Evolutionary conservation across 2,329 filamentous ascomycete species (phyloP).

Genomic region (Clonostachys solani): DNA sequence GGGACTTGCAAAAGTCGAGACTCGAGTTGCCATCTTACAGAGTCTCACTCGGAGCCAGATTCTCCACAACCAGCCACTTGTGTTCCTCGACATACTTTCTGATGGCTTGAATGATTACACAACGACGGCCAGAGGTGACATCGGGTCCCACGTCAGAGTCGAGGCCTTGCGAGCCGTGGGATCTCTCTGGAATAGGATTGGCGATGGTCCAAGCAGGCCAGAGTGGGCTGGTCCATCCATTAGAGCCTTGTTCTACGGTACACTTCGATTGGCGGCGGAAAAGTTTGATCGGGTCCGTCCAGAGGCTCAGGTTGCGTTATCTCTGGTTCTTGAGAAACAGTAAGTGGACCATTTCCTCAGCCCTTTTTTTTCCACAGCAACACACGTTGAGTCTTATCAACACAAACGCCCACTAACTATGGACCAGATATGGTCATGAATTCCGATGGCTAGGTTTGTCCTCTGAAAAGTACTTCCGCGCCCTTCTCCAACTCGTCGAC

Average conservation of each 20-base stretch:
- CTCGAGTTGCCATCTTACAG: conserved; percentile 49
- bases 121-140: conserved; percentile 81
- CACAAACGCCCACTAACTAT: conserved; percentile 12
- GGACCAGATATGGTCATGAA: conserved; percentile 20
- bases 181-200: conserved; percentile 47
- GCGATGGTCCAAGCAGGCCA: conserved; percentile 7
- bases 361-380: background rate
- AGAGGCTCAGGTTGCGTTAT: conserved; percentile 54
- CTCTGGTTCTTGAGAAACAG: conserved; percentile 31
- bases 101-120: conserved; percentile 83
- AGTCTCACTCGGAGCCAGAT: conserved; percentile 44
- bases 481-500: conserved; percentile 43
- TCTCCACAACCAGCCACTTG: conserved; percentile 29
- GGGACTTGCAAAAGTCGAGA: conserved; percentile 36
- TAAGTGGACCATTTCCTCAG: background rate
- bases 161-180: conserved; percentile 76
- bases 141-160: conserved; percentile 80
- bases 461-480: conserved; percentile 54
- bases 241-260: conserved; percentile 37
- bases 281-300: conserved; percentile 84
- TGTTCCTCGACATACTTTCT: conserved; percentile 40
- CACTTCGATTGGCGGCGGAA: conserved; percentile 73
- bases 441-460: conserved; percentile 45
- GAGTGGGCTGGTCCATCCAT: conserved; percentile 21
- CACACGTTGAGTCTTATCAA: background rate